Evolutionary conservation across 192 early-diverging fungal genomes (phyloP).

Genomic region (Paraglomus occultum): DNA sequence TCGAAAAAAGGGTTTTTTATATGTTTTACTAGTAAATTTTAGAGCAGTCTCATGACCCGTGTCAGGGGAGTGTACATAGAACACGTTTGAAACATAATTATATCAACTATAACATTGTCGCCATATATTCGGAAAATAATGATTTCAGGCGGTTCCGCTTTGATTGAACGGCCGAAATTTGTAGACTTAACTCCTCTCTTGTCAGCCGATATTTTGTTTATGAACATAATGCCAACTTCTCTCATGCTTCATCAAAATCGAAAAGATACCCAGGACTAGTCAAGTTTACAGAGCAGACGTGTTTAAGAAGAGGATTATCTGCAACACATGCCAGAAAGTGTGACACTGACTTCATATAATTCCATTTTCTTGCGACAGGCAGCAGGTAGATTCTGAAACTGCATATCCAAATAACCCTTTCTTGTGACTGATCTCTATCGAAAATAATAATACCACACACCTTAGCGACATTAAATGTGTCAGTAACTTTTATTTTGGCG

Average conservation of each 20-base stretch:
- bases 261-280: not conserved
- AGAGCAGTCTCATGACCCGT: too few relatives aligned
- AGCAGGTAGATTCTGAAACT: constrained; percentile 6
- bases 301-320: not conserved
- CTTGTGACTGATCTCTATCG: not conserved
- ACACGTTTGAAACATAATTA: too few relatives aligned
- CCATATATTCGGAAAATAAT: constrained; percentile 5
- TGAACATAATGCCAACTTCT: not conserved
- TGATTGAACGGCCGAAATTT: not conserved
- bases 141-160: not conserved
- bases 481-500: too few relatives aligned
- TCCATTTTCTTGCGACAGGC: not conserved
- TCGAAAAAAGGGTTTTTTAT: too few relatives aligned
- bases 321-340: not conserved
- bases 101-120: too few relatives aligned
- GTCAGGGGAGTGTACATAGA: too few relatives aligned
- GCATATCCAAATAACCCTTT: constrained; percentile 1
- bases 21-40: too few relatives aligned
- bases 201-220: constrained; percentile 1
- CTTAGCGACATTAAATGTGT: not conserved
- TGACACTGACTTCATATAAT: not conserved
- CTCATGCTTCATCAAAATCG: constrained; percentile 5
- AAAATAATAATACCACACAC: constrained; percentile 2
- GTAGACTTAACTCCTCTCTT: not conserved
- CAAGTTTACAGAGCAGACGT: constrained; percentile 1